Evolutionary conservation across 148 eudicot species (phyloP), one percentile per base, ranked within the genome.

Genomic region (Rhododendron ferrugineum): DNA sequence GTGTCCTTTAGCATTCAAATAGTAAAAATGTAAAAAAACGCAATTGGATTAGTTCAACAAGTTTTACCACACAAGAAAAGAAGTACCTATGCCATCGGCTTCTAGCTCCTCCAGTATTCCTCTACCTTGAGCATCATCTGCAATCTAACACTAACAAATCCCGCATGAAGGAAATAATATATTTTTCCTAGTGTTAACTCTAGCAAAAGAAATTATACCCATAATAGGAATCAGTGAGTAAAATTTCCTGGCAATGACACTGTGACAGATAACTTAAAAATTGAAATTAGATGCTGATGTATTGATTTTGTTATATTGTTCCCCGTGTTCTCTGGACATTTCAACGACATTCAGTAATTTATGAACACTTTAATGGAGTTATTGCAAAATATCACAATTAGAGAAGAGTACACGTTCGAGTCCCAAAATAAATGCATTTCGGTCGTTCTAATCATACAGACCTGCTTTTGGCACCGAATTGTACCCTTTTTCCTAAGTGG

Each of bases 51-150:
- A 28, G 20, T 73, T 30, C 36, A 30, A 32, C 44, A 2, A 73
- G 77, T 30, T 90, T 88, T 88, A 94, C 99, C 91, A 97, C 93
- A 82, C 44, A 40, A 97, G 77, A 88, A 89, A 94, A 82, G 99
- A 96, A 76, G 98, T 91, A 87, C 95, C 95, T 78, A 95, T 92
- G 44, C 96, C 93, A 87, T 94, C 98, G 84, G 93, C 94, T 89
- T 94, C 90, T 82, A 95, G 92, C 89, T 95, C 99, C 80, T 95
- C 92, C 66, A 97, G 82, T 62, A 95, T 89, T 40, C 44, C 44
- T 40, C 44, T 40, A 40, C 44, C 44, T 40, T 40, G 44, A 40
- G 44, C 44, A 40, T 40, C 44, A 40, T 40, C 44, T 40, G 44
- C 44, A 40, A 40, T 40, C 44, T 40, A 40, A 0, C 44, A 40